Evolutionary conservation across 257 asterid genomes (phyloP), one percentile per base, ranked within the genome.

Genomic region (Nyctanthes arbortristis): DNA sequence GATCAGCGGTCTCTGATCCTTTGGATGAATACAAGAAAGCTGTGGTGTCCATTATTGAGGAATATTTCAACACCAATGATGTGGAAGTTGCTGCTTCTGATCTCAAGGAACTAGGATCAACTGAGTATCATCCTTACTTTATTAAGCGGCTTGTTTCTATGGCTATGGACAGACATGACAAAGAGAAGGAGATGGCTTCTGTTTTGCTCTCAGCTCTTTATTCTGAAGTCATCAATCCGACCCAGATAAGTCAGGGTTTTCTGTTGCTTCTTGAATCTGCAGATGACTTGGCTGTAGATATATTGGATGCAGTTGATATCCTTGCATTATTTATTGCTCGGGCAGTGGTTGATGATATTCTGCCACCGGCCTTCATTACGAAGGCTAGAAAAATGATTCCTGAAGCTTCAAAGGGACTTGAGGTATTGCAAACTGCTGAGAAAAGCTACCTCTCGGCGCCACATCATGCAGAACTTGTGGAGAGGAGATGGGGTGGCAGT

Each of bases 161-260:
- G 79, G 91, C 99, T 74, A 85, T 94, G 99, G 99, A 94, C 76
- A 86, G 99, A 71, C 84, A 91, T 72, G 85, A 93, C 77, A 93
- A 91, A 82, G 99, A 93, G 82, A 93, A 93, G 75, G 99, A 94
- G 77, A 94, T 94, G 99, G 92, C 99, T 60, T 94, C 99, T 3
- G 99, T 94, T 65, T 77, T 94, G 75, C 97, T 94, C 63, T 94
- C 97, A 16, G 90, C 92, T 20, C 89, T 94, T 56, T 94, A 94
- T 77, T 93, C 87, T 72, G 92, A 94, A 80, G 91, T 94, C 30
- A 85, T 94, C 70, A 84, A 64, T 62, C 68, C 97, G 3, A 66
- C 96, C 63, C 93, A 86, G 72, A 91, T 94, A 29, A 85, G 93
- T 67, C 96, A 74, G 80, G 99, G 99, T 0, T 91, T 88, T 73